These are phyloP conservation scores for Fraxinus baroniana DNA, from an alignment of 305 asterid species.

Conservation along the genomic window DNA sequence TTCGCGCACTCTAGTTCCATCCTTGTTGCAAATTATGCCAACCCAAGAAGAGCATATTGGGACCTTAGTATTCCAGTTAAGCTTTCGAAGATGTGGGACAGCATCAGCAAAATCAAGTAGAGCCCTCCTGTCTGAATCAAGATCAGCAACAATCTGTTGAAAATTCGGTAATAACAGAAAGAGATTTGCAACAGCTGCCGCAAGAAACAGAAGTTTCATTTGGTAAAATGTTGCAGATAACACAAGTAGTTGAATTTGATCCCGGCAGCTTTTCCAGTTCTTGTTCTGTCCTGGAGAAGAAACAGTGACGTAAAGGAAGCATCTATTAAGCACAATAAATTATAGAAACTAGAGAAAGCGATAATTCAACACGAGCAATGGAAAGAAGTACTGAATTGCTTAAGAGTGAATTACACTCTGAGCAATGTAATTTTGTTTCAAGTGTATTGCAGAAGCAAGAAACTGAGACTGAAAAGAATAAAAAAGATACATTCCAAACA, in stretches of 20 bases:
- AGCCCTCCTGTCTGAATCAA: constrained; percentile 61
- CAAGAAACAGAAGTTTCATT: constrained; percentile 43
- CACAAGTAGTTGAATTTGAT: neutral
- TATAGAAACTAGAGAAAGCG: neutral
- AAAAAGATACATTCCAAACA: neutral
- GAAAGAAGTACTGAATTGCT: neutral
- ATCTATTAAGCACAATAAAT: neutral
- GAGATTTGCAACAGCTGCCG: constrained; percentile 30
- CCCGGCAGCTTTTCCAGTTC: constrained; percentile 6
- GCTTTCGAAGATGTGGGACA: constrained; percentile 64
- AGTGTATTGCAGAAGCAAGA: neutral
- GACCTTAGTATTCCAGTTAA: constrained; percentile 57
- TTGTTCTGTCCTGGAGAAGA: constrained; percentile 17
- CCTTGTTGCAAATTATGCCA: constrained; percentile 64
- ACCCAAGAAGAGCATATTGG: constrained; percentile 72
- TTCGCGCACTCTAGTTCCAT: constrained; percentile 53
- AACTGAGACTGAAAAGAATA: neutral
- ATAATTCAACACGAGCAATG: neutral
- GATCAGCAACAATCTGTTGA: constrained; percentile 39
- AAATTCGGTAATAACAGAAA: constrained; percentile 34
- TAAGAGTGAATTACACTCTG: neutral
- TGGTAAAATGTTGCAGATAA: constrained; percentile 9
- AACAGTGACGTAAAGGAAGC: neutral
- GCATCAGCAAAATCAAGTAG: constrained; percentile 59
- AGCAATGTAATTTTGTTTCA: neutral